Evolutionary conservation across 1,139 yeast genomes (phyloP).

Genomic region (Geotrichum carabidarum): DNA sequence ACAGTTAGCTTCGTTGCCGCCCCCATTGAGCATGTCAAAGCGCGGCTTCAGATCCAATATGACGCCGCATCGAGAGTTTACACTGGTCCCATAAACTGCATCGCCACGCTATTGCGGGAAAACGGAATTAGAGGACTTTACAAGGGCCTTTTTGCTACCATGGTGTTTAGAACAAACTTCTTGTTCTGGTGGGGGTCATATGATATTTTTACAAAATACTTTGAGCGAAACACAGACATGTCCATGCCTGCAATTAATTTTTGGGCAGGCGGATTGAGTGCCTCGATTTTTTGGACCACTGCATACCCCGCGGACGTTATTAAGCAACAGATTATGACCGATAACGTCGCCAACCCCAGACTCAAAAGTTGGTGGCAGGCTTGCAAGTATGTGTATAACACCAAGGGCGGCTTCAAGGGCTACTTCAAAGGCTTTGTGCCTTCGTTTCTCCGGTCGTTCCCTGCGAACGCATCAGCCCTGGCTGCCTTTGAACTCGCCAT

Average conservation of each 20-base stretch:
- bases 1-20: conserved; percentile 93
- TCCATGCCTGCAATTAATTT: conserved; percentile 69
- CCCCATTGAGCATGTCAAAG: conserved; percentile 85
- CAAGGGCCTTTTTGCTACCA: conserved; percentile 77
- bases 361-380: conserved; percentile 72
- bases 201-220: conserved; percentile 67
- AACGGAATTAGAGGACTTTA: conserved; percentile 70
- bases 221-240: conserved; percentile 57
- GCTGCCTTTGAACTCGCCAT: conserved; percentile 85
- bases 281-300: conserved; percentile 78
- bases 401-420: conserved; percentile 57
- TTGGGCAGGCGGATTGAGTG: conserved; percentile 87
- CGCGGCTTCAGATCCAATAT: conserved; percentile 83
- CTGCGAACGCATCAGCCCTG: conserved; percentile 90
- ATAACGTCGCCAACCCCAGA: conserved; percentile 63
- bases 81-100: conserved; percentile 76
- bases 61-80: conserved; percentile 66
- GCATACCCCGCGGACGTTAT: conserved; percentile 90
- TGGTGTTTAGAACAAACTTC: conserved; percentile 82
- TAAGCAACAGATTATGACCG: conserved; percentile 82
- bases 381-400: conserved; percentile 57
- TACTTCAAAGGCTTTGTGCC: conserved; percentile 78
- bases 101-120: conserved; percentile 42
- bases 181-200: conserved; percentile 94
- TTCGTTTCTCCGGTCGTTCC: conserved; percentile 58